A percentile compares a stretch with the other conserved stretches of the same genome.
phyloP scores from a whole-genome alignment of 768 basidiomycete genomes.

The Termitomyces eurrhizus region DNA sequence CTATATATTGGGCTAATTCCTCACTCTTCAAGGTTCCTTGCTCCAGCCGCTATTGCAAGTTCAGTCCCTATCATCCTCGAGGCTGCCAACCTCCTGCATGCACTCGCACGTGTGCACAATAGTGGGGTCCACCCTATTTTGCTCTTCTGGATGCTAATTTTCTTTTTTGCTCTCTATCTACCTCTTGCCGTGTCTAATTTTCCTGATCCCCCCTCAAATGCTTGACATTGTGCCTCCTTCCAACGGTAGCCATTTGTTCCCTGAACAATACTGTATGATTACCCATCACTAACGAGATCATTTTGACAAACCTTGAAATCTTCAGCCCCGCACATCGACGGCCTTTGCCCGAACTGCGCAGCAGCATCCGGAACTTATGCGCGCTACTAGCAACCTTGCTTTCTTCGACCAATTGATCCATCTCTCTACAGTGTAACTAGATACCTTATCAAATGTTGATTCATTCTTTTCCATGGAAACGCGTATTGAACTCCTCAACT shows the following conservation, averaged over 20 bases:
- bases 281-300: background rate
- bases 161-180: background rate
- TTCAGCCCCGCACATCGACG: conserved; percentile 40
- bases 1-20: background rate
- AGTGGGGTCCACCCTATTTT: conserved; percentile 27
- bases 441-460: background rate
- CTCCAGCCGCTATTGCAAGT: conserved; percentile 35
- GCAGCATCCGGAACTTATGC: conserved; percentile 9
- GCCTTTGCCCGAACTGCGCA: conserved; percentile 36
- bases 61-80: conserved; percentile 49
- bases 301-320: background rate
- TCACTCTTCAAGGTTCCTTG: conserved; percentile 2
- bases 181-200: background rate
- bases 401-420: background rate
- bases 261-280: conserved; percentile 43
- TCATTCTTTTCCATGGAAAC: background rate
- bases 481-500: too few relatives aligned
- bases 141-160: background rate
- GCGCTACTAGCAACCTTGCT: conserved; percentile 2
- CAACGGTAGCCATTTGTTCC: conserved; percentile 34
- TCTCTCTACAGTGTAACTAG: background rate
- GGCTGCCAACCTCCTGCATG: conserved; percentile 41
- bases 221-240: background rate
- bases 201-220: background rate
- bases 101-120: conserved; percentile 37